Evolutionary conservation across 1,284 basidiomycete genomes (phyloP).

Genomic region (Sanghuangporus sanghuang): DNA sequence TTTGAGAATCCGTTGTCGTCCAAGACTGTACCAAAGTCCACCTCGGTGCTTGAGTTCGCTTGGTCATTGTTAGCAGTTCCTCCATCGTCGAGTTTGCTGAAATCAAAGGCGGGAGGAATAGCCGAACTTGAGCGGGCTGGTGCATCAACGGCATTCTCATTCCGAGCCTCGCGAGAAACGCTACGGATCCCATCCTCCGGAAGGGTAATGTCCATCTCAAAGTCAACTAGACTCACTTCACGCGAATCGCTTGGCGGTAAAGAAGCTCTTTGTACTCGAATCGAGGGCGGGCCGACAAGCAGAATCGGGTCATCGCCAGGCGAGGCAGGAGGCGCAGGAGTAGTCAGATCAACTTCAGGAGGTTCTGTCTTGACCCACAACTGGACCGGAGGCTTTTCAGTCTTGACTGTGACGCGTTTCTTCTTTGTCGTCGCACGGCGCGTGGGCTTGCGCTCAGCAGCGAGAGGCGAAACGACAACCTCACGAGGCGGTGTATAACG

Average conservation of each 20-base stretch:
- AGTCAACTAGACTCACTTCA: slow-evolving; percentile 10
- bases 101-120: slow-evolving; percentile 30
- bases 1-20: slow-evolving; percentile 14
- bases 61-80: slow-evolving; percentile 20
- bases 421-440: slow-evolving; percentile 25
- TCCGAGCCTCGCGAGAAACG: slow-evolving; percentile 6
- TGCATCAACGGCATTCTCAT: neutral
- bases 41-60: slow-evolving; percentile 27
- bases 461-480: slow-evolving; percentile 42
- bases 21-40: neutral
- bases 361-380: slow-evolving; percentile 52
- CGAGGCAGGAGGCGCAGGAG: slow-evolving; percentile 59
- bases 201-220: slow-evolving; percentile 19
- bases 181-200: slow-evolving; percentile 8
- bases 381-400: slow-evolving; percentile 25
- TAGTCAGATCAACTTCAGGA: slow-evolving; percentile 54
- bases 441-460: slow-evolving; percentile 23
- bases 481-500: slow-evolving; percentile 66
- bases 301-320: slow-evolving; percentile 70
- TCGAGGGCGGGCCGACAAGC: slow-evolving; percentile 38
- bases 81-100: slow-evolving; percentile 12
- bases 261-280: slow-evolving; percentile 19
- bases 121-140: slow-evolving; percentile 17
- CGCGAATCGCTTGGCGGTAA: neutral
- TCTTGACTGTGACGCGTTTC: slow-evolving; percentile 21